These are phyloP conservation scores for Psilocybe cubensis DNA, from an alignment of 768 basidiomycete species.

Conservation along the genomic window DNA sequence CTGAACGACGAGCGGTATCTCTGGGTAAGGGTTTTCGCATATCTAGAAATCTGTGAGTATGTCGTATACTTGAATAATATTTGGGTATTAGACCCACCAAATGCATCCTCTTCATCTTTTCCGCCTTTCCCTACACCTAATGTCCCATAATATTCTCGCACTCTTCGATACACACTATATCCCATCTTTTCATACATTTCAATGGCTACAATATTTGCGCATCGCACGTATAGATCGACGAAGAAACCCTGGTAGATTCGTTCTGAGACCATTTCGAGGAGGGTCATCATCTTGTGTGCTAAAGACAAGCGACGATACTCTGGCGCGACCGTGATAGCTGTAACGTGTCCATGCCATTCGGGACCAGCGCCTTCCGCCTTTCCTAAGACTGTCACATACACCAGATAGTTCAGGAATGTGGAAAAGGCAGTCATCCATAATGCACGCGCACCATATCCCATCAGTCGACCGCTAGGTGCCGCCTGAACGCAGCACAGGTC, in stretches of 20 bases:
- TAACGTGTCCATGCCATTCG: constrained; percentile 95
- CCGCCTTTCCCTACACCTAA: constrained; percentile 78
- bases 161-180: constrained; percentile 90
- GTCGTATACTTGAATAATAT: neutral
- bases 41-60: constrained; percentile 29
- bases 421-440: constrained; percentile 1
- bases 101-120: constrained; percentile 87
- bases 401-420: neutral
- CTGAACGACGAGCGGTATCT: constrained; percentile 64
- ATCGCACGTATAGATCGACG: constrained; percentile 95
- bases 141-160: constrained; percentile 87
- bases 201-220: constrained; percentile 83
- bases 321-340: constrained; percentile 93
- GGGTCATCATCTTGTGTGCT: constrained; percentile 83
- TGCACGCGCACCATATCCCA: constrained; percentile 83
- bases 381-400: constrained; percentile 69
- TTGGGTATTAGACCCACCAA: constrained; percentile 58
- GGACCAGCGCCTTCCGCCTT: constrained; percentile 81
- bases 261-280: constrained; percentile 87
- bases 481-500: constrained; percentile 87
- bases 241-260: constrained; percentile 83
- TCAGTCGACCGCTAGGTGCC: constrained; percentile 80
- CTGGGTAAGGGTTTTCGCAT: constrained; percentile 78
- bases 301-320: constrained; percentile 89
- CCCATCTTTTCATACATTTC: constrained; percentile 92